phyloP scores from a whole-genome alignment of 441 rosid genomes.

The Bruguiera hainesii region DNA sequence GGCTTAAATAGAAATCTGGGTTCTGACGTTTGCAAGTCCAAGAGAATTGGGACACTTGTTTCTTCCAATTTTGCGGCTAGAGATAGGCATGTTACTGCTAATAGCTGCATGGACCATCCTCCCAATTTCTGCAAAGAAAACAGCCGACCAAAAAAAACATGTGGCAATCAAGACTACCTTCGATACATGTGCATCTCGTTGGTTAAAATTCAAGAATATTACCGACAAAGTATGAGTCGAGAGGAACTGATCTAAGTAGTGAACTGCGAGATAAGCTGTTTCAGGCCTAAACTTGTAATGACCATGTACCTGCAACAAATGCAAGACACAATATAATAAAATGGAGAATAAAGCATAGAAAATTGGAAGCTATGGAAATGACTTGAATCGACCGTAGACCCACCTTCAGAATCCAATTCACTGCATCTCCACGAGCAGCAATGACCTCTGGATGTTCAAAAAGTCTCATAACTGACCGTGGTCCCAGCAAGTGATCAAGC shows the following conservation, averaged over 20 bases:
- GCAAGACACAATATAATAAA: background rate
- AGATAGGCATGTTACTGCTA: constrained; percentile 37
- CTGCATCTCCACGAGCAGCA: constrained; percentile 26
- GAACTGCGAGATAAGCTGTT: constrained; percentile 35
- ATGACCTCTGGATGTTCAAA: constrained; percentile 15
- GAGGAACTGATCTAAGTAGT: constrained; percentile 39
- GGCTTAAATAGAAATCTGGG: constrained; percentile 35
- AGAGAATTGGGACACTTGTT: constrained; percentile 27
- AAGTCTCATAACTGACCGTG: constrained; percentile 10
- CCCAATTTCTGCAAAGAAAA: constrained; percentile 23
- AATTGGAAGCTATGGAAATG: background rate
- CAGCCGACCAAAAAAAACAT: too few relatives aligned
- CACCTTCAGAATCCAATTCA: constrained; percentile 40
- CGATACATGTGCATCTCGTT: background rate
- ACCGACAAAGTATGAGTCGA: constrained; percentile 26
- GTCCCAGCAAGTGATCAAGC: constrained; percentile 27
- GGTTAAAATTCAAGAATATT: background rate
- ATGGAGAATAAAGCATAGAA: background rate
- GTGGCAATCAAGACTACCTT: background rate
- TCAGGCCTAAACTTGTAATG: constrained; percentile 33
- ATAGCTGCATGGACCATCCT: constrained; percentile 37
- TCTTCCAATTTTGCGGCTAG: constrained; percentile 47
- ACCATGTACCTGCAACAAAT: constrained; percentile 28
- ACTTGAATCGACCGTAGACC: too few relatives aligned
- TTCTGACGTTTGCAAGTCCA: constrained; percentile 33